Conservation (phyloP, 2,329 filamentous ascomycete species). For the Colletotrichum horii region DNA sequence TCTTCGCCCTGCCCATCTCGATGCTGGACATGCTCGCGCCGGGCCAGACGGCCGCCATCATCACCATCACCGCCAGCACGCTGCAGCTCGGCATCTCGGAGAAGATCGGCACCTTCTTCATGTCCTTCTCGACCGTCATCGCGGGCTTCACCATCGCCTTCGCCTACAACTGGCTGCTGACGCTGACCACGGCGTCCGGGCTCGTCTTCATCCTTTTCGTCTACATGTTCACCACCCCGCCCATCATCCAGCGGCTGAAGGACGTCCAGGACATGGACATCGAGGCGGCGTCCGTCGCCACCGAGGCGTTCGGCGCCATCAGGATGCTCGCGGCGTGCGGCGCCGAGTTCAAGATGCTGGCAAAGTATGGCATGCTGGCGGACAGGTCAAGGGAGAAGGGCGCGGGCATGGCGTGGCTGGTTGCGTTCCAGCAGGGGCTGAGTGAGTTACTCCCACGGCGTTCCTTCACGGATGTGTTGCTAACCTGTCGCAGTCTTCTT, state of each 20-base stretch:
- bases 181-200: slow-evolving; percentile 51
- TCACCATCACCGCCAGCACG: slow-evolving; percentile 56
- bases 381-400: slow-evolving; percentile 38
- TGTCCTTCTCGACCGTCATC: slow-evolving; percentile 43
- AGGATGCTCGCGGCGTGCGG: slow-evolving; percentile 49
- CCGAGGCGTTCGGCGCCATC: slow-evolving; percentile 45
- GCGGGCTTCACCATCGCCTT: slow-evolving; percentile 57
- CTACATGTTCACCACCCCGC: slow-evolving; percentile 35
- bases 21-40: slow-evolving; percentile 54
- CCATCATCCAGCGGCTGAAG: slow-evolving; percentile 35
- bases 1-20: slow-evolving; percentile 54
- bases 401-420: slow-evolving; percentile 25
- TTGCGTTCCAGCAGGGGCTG: slow-evolving; percentile 29
- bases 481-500: slow-evolving; percentile 21
- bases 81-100: slow-evolving; percentile 61
- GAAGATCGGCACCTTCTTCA: slow-evolving; percentile 48
- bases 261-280: slow-evolving; percentile 40
- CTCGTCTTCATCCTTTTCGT: slow-evolving; percentile 45
- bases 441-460: slow-evolving; percentile 17
- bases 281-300: slow-evolving; percentile 40
- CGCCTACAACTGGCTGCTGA: slow-evolving; percentile 56
- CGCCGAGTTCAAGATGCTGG: slow-evolving; percentile 38
- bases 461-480: background rate
- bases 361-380: slow-evolving; percentile 40
- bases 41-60: slow-evolving; percentile 55